Evolutionary conservation across 306 rosid genomes (phyloP).

Genomic region (Trifolium fragiferum): DNA sequence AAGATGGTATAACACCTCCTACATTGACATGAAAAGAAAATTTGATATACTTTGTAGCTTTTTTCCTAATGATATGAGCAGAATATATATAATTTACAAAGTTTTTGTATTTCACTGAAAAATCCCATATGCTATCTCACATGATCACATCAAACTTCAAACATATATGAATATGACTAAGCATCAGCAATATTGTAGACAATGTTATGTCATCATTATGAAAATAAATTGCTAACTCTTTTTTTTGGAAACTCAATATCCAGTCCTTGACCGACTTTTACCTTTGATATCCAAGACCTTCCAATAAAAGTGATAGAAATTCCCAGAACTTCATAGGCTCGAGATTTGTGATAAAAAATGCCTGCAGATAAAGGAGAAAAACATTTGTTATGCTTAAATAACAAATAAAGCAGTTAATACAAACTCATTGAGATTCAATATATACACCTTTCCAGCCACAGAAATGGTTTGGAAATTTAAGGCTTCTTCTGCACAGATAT

Average conservation of each 20-base stretch:
- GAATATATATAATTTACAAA: slow-evolving; percentile 16
- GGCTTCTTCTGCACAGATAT: slow-evolving; percentile 85
- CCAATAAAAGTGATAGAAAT: slow-evolving; percentile 61
- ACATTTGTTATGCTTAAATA: slow-evolving; percentile 35
- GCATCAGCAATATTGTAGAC: slow-evolving; percentile 30
- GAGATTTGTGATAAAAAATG: slow-evolving; percentile 84
- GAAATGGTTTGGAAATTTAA: slow-evolving; percentile 64
- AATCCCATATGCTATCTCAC: slow-evolving; percentile 4
- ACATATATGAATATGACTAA: slow-evolving; percentile 22
- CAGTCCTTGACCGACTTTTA: slow-evolving; percentile 23
- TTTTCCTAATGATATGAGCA: slow-evolving; percentile 33
- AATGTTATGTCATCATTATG: slow-evolving; percentile 24
- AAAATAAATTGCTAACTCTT: slow-evolving; percentile 39
- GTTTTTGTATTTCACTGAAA: slow-evolving; percentile 22
- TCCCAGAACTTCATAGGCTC: slow-evolving; percentile 79
- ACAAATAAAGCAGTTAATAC: slow-evolving; percentile 34
- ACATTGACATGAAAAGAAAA: slow-evolving; percentile 33
- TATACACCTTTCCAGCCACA: slow-evolving; percentile 83
- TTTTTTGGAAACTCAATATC: too few relatives aligned
- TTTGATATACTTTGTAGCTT: slow-evolving; percentile 8
- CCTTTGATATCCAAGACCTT: slow-evolving; percentile 86
- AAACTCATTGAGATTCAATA: slow-evolving; percentile 28
- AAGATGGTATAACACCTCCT: slow-evolving; percentile 16
- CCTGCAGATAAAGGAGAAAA: slow-evolving; percentile 54
- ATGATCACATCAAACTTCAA: slow-evolving; percentile 32